A percentile compares a stretch with the other conserved stretches of the same genome.
Evolutionary conservation across 352 stramenopile genomes (phyloP).

Genomic region (Globisporangium okanoganense): DNA sequence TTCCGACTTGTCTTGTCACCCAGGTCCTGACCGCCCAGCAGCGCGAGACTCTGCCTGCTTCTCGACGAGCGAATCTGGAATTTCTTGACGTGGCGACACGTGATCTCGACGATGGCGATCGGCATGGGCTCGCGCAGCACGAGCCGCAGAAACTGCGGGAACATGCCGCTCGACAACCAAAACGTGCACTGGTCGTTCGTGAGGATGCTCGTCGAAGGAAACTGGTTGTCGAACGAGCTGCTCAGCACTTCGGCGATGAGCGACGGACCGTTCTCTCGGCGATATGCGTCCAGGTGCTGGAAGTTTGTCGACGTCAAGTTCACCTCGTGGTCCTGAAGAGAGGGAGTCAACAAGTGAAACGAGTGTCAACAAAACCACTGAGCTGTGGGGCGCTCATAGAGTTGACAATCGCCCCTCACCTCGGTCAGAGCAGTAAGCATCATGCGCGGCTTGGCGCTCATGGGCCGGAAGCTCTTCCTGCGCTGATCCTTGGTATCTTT

Average conservation of each 20-base stretch:
- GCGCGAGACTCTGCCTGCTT: conserved; percentile 24
- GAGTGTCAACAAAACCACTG: background rate
- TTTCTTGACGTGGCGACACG: conserved; percentile 57
- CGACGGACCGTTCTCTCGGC: conserved; percentile 28
- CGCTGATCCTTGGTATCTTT: conserved; percentile 16
- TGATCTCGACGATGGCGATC: conserved; percentile 60
- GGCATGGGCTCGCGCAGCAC: conserved; percentile 55
- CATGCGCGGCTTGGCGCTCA: conserved; percentile 57
- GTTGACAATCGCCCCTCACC: conserved; percentile 10
- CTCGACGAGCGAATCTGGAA: conserved; percentile 44
- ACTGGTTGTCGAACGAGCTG: conserved; percentile 57
- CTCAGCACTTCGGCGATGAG: conserved; percentile 64
- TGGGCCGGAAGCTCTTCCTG: conserved; percentile 69
- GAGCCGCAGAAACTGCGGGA: conserved; percentile 66
- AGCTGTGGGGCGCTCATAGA: too few relatives aligned
- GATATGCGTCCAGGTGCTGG: conserved; percentile 36
- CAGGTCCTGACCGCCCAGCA: conserved; percentile 23
- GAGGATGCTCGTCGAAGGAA: conserved; percentile 45
- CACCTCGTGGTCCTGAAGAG: conserved; percentile 49
- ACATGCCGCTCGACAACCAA: conserved; percentile 74
- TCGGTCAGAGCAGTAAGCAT: conserved; percentile 55
- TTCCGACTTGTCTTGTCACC: conserved; percentile 1
- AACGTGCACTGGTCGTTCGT: conserved; percentile 45
- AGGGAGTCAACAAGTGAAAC: background rate
- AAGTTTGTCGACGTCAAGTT: conserved; percentile 34